Percentiles rank a stretch among this genome's conserved stretches.
Conservation (phyloP, 179 eudicot species). For the Corrigiola litoralis region DNA sequence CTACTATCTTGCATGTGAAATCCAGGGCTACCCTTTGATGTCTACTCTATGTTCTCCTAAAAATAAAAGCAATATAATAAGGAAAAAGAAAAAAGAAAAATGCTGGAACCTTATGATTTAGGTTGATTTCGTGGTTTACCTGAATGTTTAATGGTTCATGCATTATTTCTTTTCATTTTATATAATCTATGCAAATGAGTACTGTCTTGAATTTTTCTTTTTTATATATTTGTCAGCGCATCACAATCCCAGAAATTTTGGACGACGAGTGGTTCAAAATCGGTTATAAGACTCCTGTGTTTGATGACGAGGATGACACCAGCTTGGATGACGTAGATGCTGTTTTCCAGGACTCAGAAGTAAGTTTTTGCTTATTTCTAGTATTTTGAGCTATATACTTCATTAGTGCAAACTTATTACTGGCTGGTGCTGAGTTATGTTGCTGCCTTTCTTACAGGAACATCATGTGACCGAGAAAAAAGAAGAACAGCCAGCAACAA, state of each 20-base stretch:
- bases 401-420: background rate
- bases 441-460: slow-evolving; percentile 43
- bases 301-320: slow-evolving; percentile 69
- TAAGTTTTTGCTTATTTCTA: slow-evolving; percentile 26
- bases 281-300: slow-evolving; percentile 67
- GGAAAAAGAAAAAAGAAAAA: too few relatives aligned
- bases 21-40: too few relatives aligned
- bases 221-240: slow-evolving; percentile 53
- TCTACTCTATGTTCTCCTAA: too few relatives aligned
- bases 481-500: slow-evolving; percentile 73
- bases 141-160: too few relatives aligned
- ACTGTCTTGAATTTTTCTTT: background rate
- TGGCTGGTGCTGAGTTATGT: slow-evolving; percentile 10
- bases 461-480: slow-evolving; percentile 73
- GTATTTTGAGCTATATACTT: background rate
- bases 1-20: too few relatives aligned
- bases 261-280: slow-evolving; percentile 85
- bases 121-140: too few relatives aligned
- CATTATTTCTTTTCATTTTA: background rate
- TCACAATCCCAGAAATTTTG: slow-evolving; percentile 68
- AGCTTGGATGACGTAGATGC: slow-evolving; percentile 96
- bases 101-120: too few relatives aligned
- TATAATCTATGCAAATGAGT: too few relatives aligned
- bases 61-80: too few relatives aligned
- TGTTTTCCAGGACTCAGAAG: slow-evolving; percentile 86